Percentiles rank a stretch among this genome's conserved stretches.
phyloP scores from a whole-genome alignment of 2,329 filamentous ascomycete genomes.

The Chaetomiaceae sp. region DNA sequence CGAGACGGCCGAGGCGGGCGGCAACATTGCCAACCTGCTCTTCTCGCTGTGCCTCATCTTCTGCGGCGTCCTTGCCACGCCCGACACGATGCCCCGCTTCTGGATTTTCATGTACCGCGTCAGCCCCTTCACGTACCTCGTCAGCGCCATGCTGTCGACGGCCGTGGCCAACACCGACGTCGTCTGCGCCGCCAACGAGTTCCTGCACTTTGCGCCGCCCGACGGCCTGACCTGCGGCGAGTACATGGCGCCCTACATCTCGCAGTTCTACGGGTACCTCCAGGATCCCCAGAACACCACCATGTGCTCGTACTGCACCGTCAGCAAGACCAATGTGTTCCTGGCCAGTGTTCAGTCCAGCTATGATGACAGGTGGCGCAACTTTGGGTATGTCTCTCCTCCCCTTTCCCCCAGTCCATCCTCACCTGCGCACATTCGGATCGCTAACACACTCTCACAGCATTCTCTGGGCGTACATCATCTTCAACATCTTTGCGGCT shows the following conservation, averaged over 20 bases:
- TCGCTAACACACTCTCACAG: constrained; percentile 1
- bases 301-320: constrained; percentile 53
- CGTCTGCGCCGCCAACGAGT: constrained; percentile 65
- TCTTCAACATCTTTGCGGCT: constrained; percentile 49
- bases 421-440: too few relatives aligned
- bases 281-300: constrained; percentile 43
- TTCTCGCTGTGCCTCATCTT: constrained; percentile 73
- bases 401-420: background rate
- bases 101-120: constrained; percentile 84
- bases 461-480: constrained; percentile 37
- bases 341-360: constrained; percentile 44
- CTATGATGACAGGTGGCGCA: constrained; percentile 61
- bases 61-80: constrained; percentile 67
- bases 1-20: constrained; percentile 69
- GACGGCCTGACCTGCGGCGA: constrained; percentile 52
- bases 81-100: constrained; percentile 62
- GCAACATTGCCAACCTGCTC: constrained; percentile 69
- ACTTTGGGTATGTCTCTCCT: constrained; percentile 46
- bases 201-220: constrained; percentile 61
- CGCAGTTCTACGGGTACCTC: constrained; percentile 49
- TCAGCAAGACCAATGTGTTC: constrained; percentile 49
- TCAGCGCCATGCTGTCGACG: constrained; percentile 65
- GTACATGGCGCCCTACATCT: constrained; percentile 54
- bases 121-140: constrained; percentile 78
- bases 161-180: constrained; percentile 65